Percentiles rank a stretch among this genome's conserved stretches.
Evolutionary conservation across 805 yeast genomes (phyloP).

Genomic region (Saccharomycopsis amapae): DNA sequence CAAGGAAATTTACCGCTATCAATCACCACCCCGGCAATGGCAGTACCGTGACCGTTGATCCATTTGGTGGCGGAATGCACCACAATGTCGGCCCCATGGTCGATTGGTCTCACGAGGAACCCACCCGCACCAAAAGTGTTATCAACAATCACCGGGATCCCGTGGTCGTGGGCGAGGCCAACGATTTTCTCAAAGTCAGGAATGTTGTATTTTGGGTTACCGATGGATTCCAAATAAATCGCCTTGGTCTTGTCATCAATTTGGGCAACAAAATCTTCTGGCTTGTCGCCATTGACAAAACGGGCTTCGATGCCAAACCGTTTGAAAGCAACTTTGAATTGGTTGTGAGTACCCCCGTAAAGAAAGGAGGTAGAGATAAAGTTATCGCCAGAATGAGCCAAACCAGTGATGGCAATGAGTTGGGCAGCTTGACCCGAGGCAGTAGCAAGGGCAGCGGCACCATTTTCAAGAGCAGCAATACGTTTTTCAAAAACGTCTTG

Average conservation of each 20-base stretch:
- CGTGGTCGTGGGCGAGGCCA: slow-evolving; percentile 74
- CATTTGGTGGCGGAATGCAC: slow-evolving; percentile 95
- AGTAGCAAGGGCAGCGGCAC: slow-evolving; percentile 83
- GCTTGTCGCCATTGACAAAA: slow-evolving; percentile 74
- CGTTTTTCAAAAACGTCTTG: slow-evolving; percentile 85
- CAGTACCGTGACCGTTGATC: slow-evolving; percentile 97
- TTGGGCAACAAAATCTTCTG: slow-evolving; percentile 61
- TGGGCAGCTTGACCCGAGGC: slow-evolving; percentile 98
- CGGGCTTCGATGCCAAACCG: slow-evolving; percentile 80
- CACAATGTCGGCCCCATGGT: slow-evolving; percentile 86
- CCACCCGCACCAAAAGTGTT: slow-evolving; percentile 98
- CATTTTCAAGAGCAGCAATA: slow-evolving; percentile 88
- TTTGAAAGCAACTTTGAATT: slow-evolving; percentile 87
- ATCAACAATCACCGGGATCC: slow-evolving; percentile 87
- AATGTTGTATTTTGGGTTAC: slow-evolving; percentile 87
- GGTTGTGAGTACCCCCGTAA: slow-evolving; percentile 96
- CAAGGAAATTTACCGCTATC: slow-evolving; percentile 94
- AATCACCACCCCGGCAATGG: slow-evolving; percentile 85
- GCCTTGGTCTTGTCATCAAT: slow-evolving; percentile 87
- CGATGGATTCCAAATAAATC: slow-evolving; percentile 81
- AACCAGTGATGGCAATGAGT: slow-evolving; percentile 70
- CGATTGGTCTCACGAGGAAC: slow-evolving; percentile 72
- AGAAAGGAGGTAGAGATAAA: slow-evolving; percentile 77
- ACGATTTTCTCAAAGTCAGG: slow-evolving; percentile 82
- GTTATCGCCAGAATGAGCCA: slow-evolving; percentile 87